These are phyloP conservation scores for Tricholoma sp. DNA, from an alignment of 768 basidiomycete species.

Conservation along the genomic window DNA sequence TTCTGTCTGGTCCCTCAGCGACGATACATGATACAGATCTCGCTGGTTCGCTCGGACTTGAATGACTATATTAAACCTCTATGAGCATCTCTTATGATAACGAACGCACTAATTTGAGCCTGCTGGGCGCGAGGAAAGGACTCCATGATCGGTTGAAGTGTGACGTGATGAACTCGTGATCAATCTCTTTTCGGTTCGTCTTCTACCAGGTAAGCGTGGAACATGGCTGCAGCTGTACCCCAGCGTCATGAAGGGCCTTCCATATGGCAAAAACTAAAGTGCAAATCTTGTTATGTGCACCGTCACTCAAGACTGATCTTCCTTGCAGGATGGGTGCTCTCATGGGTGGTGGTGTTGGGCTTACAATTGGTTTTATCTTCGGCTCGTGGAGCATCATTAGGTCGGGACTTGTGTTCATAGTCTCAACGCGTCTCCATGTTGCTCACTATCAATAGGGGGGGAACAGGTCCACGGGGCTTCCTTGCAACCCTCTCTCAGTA, in stretches of 20 bases:
- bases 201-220: neutral
- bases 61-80: neutral
- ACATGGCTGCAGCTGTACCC: slow-evolving; percentile 20
- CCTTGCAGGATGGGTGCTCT: slow-evolving; percentile 80
- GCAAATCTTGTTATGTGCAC: slow-evolving; percentile 1
- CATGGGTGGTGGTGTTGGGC: slow-evolving; percentile 90
- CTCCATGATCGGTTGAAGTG: slow-evolving; percentile 16
- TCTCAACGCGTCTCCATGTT: neutral
- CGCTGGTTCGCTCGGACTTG: slow-evolving; percentile 83
- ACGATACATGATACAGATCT: slow-evolving; percentile 72
- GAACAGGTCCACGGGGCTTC: slow-evolving; percentile 86
- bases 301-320: slow-evolving; percentile 8
- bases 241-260: slow-evolving; percentile 48
- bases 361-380: slow-evolving; percentile 97
- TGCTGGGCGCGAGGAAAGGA: slow-evolving; percentile 75
- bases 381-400: slow-evolving; percentile 89
- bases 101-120: slow-evolving; percentile 74
- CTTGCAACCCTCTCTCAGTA: slow-evolving; percentile 94
- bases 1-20: slow-evolving; percentile 72
- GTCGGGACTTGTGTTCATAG: slow-evolving; percentile 36
- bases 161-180: slow-evolving; percentile 8
- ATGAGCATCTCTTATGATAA: neutral
- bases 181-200: slow-evolving; percentile 4
- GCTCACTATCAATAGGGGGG: slow-evolving; percentile 49
- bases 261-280: slow-evolving; percentile 78